Conservation (phyloP, 2,329 filamentous ascomycete genomes). For the Penicillium palitans region DNA sequence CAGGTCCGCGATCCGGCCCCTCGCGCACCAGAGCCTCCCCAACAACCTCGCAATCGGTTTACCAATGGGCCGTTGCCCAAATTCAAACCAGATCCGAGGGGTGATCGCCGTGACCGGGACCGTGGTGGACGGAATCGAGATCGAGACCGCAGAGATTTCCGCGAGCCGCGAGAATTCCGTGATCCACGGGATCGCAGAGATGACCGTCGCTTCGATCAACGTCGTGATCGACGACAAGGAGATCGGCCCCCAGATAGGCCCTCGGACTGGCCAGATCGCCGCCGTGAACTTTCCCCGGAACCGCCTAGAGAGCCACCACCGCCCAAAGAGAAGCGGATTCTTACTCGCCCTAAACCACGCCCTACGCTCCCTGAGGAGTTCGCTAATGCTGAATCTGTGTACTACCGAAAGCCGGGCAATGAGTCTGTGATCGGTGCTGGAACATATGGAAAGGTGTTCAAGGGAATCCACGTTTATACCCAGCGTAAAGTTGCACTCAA, state of each 20-base stretch:
- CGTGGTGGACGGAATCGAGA: constrained; percentile 40
- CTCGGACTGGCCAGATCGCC: constrained; percentile 46
- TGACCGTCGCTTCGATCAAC: constrained; percentile 44
- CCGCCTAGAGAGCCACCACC: constrained; percentile 45
- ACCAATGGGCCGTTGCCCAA: constrained; percentile 39
- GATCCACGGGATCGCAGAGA: constrained; percentile 38
- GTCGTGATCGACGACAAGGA: constrained; percentile 39
- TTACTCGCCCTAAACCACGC: constrained; percentile 69
- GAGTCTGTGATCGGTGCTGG: constrained; percentile 94
- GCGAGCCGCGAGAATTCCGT: constrained; percentile 32
- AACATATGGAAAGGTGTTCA: constrained; percentile 96
- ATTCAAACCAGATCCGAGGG: constrained; percentile 43
- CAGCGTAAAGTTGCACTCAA: constrained; percentile 84
- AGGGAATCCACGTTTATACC: constrained; percentile 75
- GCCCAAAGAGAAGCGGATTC: constrained; percentile 65
- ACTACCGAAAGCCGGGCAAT: constrained; percentile 93
- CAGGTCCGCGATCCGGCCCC: constrained; percentile 43
- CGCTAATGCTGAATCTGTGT: constrained; percentile 80
- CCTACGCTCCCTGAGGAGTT: constrained; percentile 72
- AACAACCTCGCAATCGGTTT: constrained; percentile 41
- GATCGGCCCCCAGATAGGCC: constrained; percentile 30
- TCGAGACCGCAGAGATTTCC: constrained; percentile 39
- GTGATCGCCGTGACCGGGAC: constrained; percentile 48
- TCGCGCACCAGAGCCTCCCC: constrained; percentile 32
- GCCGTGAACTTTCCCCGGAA: constrained; percentile 50